These are phyloP conservation scores for Phytopythium sindhum DNA, from an alignment of 352 stramenopile species.

Conservation along the genomic window DNA sequence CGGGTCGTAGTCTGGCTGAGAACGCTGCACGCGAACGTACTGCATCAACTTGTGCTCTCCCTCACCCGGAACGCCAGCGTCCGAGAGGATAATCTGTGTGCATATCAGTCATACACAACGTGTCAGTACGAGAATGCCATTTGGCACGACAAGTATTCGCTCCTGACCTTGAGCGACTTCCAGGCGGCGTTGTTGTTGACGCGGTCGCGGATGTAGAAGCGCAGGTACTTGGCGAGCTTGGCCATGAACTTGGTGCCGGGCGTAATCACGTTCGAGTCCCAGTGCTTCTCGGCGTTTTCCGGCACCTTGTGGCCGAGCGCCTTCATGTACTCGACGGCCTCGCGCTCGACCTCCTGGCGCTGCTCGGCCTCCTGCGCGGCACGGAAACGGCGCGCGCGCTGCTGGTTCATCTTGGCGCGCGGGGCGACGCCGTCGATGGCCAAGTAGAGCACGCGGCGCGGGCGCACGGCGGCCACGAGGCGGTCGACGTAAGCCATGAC, in stretches of 20 bases:
- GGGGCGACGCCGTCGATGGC: slow-evolving; percentile 98
- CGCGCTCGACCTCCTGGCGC: slow-evolving; percentile 89
- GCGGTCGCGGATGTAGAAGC: slow-evolving; percentile 92
- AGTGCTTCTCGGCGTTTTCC: slow-evolving; percentile 80
- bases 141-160: neutral
- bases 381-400: slow-evolving; percentile 96
- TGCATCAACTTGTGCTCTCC: slow-evolving; percentile 99
- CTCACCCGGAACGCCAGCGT: slow-evolving; percentile 96
- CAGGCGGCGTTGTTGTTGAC: slow-evolving; percentile 93
- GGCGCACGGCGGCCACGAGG: slow-evolving; percentile 92
- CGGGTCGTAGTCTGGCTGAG: slow-evolving; percentile 94
- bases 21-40: slow-evolving; percentile 94
- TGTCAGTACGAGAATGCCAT: neutral
- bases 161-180: slow-evolving; percentile 89
- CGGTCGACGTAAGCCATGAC: slow-evolving; percentile 96
- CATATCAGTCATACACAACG: neutral
- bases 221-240: slow-evolving; percentile 88
- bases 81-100: slow-evolving; percentile 92
- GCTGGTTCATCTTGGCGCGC: slow-evolving; percentile 99
- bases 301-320: slow-evolving; percentile 84
- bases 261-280: slow-evolving; percentile 99
- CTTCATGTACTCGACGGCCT: slow-evolving; percentile 91
- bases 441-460: slow-evolving; percentile 95
- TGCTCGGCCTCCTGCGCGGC: slow-evolving; percentile 95
- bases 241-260: slow-evolving; percentile 98